These are phyloP conservation scores for Pichia sp. DNA, from an alignment of 1,139 yeast species.

Conservation along the genomic window DNA sequence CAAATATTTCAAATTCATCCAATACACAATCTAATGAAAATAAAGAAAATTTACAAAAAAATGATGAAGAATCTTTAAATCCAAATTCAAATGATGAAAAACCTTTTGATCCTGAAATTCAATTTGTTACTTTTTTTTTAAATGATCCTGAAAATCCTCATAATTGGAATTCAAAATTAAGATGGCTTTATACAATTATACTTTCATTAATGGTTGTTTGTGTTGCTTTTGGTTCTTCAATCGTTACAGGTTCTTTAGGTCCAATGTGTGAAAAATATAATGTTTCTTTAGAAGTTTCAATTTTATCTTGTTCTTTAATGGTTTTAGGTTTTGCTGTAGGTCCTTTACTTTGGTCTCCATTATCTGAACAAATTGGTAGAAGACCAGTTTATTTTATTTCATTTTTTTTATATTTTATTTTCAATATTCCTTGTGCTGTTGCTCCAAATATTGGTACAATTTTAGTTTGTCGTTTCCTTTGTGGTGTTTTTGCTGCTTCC, in stretches of 20 bases:
- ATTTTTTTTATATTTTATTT: slow-evolving; percentile 63
- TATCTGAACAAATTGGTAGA: slow-evolving; percentile 82
- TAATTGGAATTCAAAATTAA: slow-evolving; percentile 58
- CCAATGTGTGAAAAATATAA: slow-evolving; percentile 57
- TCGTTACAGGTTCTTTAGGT: slow-evolving; percentile 78
- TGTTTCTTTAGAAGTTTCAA: slow-evolving; percentile 74
- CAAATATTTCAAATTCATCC: slow-evolving; percentile 9
- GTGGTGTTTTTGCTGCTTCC: slow-evolving; percentile 82
- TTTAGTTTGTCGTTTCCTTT: slow-evolving; percentile 72
- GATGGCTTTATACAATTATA: slow-evolving; percentile 65
- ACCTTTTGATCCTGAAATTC: slow-evolving; percentile 55
- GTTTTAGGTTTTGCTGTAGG: slow-evolving; percentile 86
- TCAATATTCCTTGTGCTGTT: slow-evolving; percentile 85
- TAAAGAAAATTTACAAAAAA: slow-evolving; percentile 14
- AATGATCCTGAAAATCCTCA: slow-evolving; percentile 84
- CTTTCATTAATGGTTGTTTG: slow-evolving; percentile 68
- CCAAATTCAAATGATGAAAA: slow-evolving; percentile 14
- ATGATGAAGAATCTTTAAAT: slow-evolving; percentile 22
- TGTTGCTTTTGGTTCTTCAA: slow-evolving; percentile 87
- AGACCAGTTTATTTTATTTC: slow-evolving; percentile 78
- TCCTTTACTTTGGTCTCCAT: slow-evolving; percentile 85
- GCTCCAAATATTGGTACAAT: slow-evolving; percentile 80
- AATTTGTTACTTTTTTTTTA: slow-evolving; percentile 71
- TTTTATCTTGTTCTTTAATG: slow-evolving; percentile 75
- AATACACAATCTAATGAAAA: not conserved